Evolutionary conservation across 768 basidiomycete genomes (phyloP).

Genomic region (Tricholoma flavovirens): DNA sequence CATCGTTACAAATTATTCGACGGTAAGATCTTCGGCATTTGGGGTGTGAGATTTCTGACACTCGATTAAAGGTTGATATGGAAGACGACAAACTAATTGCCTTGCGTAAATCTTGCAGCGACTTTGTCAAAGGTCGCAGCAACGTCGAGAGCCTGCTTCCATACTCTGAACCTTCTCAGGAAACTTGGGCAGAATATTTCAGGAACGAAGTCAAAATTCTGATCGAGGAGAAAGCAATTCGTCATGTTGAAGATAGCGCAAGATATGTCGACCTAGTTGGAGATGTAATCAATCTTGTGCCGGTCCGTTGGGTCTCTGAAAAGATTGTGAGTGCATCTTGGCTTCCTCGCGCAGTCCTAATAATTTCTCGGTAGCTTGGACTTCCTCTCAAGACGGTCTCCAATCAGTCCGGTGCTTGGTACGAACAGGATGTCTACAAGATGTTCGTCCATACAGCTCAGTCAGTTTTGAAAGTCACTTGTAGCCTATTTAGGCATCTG

Average conservation of each 20-base stretch:
- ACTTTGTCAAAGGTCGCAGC: neutral
- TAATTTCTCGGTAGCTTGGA: slow-evolving; percentile 27
- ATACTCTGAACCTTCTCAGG: neutral
- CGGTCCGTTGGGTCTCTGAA: slow-evolving; percentile 56
- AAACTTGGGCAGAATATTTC: slow-evolving; percentile 26
- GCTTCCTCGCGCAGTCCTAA: slow-evolving; percentile 6
- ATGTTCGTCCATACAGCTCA: slow-evolving; percentile 45
- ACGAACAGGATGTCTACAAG: slow-evolving; percentile 34
- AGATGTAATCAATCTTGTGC: slow-evolving; percentile 61
- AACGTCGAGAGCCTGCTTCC: slow-evolving; percentile 12
- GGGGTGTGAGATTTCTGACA: slow-evolving; percentile 11
- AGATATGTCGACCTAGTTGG: slow-evolving; percentile 53
- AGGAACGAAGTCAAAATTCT: slow-evolving; percentile 26
- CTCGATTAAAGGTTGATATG: neutral
- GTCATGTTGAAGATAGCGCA: slow-evolving; percentile 19
- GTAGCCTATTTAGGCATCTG: neutral
- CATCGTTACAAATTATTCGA: slow-evolving; percentile 20
- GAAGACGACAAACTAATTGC: neutral
- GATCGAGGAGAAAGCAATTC: slow-evolving; percentile 31
- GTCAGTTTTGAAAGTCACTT: slow-evolving; percentile 25
- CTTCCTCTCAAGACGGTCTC: slow-evolving; percentile 35
- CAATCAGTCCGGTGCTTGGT: slow-evolving; percentile 25
- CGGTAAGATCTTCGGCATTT: slow-evolving; percentile 8
- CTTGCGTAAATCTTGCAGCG: slow-evolving; percentile 1
- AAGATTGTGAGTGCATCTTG: slow-evolving; percentile 41